These are phyloP conservation scores for Lecanicillium sp. DNA, from an alignment of 2,329 filamentous ascomycete species.

Conservation along the genomic window DNA sequence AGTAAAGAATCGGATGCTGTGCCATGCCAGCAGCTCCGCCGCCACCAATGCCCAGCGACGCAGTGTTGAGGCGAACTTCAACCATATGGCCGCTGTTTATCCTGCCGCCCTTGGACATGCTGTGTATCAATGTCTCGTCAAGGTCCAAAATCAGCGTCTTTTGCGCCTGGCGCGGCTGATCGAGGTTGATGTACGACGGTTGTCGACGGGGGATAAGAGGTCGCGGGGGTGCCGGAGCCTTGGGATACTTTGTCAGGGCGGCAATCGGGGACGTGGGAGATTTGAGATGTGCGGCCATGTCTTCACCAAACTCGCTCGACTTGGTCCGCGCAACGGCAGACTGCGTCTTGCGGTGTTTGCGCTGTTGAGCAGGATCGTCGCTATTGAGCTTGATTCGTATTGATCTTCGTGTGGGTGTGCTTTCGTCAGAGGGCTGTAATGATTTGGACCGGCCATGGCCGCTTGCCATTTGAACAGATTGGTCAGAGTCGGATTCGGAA, in stretches of 20 bases:
- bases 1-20: conserved; percentile 95
- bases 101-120: conserved; percentile 89
- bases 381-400: conserved; percentile 87
- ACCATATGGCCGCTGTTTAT: conserved; percentile 99
- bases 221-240: conserved; percentile 78
- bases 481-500: conserved; percentile 64
- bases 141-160: conserved; percentile 95
- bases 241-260: conserved; percentile 80
- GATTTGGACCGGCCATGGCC: conserved; percentile 59
- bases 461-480: conserved; percentile 20
- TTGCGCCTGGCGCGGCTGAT: conserved; percentile 52
- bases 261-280: conserved; percentile 81
- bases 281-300: conserved; percentile 75
- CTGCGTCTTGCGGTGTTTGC: conserved; percentile 59
- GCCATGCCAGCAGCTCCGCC: conserved; percentile 40
- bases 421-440: conserved; percentile 51
- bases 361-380: conserved; percentile 65
- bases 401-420: conserved; percentile 59
- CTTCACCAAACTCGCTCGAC: conserved; percentile 30
- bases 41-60: conserved; percentile 57
- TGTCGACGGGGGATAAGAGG: conserved; percentile 84
- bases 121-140: conserved; percentile 96
- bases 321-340: conserved; percentile 36
- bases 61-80: conserved; percentile 80
- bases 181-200: conserved; percentile 70